phyloP scores from a whole-genome alignment of 1,284 basidiomycete species.

The Melampsora larici-populina region DNA sequence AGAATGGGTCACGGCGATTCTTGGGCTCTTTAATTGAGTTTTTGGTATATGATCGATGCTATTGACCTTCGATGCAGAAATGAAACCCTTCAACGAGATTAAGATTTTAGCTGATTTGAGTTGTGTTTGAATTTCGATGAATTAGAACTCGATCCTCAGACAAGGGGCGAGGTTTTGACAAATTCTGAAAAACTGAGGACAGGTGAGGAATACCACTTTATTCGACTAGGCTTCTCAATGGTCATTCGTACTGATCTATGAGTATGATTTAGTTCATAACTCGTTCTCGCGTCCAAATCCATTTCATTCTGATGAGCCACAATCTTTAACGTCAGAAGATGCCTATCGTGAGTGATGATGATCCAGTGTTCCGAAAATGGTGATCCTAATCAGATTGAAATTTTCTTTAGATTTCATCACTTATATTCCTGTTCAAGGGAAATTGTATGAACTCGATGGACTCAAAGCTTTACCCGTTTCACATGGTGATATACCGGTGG shows the following conservation, averaged over 20 bases:
- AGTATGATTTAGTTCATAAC: slow-evolving; percentile 68
- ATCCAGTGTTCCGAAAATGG: background rate
- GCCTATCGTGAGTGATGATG: slow-evolving; percentile 83
- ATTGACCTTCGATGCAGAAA: no score
- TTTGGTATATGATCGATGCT: no score
- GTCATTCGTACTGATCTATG: no score
- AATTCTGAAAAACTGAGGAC: slow-evolving; percentile 63
- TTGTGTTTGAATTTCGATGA: background rate
- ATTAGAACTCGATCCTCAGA: slow-evolving; percentile 54
- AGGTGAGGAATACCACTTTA: slow-evolving; percentile 42
- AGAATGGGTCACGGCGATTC: background rate
- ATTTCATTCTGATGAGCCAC: slow-evolving; percentile 58
- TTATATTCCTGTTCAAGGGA: slow-evolving; percentile 76
- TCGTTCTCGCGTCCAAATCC: slow-evolving; percentile 74
- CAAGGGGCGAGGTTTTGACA: slow-evolving; percentile 75
- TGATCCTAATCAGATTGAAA: background rate
- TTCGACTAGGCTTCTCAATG: background rate
- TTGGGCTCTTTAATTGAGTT: background rate
- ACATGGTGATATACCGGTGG: slow-evolving; percentile 62
- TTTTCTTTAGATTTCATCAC: slow-evolving; percentile 54
- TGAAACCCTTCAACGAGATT: no score
- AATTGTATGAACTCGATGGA: slow-evolving; percentile 85
- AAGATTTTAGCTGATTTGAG: no score
- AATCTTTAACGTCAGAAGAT: slow-evolving; percentile 70
- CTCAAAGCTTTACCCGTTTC: slow-evolving; percentile 72